Conservation (phyloP, 768 basidiomycete species). For the Mycena polygramma region DNA sequence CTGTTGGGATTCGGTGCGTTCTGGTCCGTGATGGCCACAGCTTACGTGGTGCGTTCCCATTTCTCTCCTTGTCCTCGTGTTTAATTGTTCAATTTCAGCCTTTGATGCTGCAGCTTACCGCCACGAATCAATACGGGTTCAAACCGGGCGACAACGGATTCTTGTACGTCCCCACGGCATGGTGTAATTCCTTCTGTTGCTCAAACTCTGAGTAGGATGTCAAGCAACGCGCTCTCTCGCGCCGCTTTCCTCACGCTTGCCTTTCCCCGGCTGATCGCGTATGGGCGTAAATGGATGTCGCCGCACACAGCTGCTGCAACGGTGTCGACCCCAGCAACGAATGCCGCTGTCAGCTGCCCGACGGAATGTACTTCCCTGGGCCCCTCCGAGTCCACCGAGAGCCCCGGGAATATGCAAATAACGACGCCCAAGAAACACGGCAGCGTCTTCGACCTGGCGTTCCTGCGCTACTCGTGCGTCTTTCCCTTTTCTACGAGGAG, state of each 20-base stretch:
- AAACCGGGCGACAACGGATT: slow-evolving; percentile 32
- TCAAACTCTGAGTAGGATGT: slow-evolving; percentile 18
- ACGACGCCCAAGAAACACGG: slow-evolving; percentile 9
- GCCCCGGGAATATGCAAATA: neutral
- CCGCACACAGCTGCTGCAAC: neutral
- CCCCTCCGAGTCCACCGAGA: neutral
- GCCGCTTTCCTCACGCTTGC: slow-evolving; percentile 35
- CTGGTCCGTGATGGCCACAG: slow-evolving; percentile 23
- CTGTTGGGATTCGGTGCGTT: slow-evolving; percentile 32
- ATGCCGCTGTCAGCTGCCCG: neutral
- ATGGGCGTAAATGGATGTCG: slow-evolving; percentile 11
- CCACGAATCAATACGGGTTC: slow-evolving; percentile 36
- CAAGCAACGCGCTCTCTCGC: slow-evolving; percentile 34
- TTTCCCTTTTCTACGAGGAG: neutral
- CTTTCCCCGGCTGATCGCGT: slow-evolving; percentile 29
- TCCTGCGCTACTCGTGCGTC: slow-evolving; percentile 32
- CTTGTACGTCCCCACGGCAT: slow-evolving; percentile 17
- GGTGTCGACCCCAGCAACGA: neutral
- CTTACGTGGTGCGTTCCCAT: slow-evolving; percentile 22
- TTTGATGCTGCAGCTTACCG: slow-evolving; percentile 36
- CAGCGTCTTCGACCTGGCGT: slow-evolving; percentile 30
- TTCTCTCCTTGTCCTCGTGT: too few relatives aligned
- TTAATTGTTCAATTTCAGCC: too few relatives aligned
- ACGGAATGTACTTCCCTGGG: neutral
- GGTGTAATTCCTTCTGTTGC: too few relatives aligned